Evolutionary conservation across 495 filamentous ascomycete species (phyloP).

Genomic region (Aspergillus nanangensis): DNA sequence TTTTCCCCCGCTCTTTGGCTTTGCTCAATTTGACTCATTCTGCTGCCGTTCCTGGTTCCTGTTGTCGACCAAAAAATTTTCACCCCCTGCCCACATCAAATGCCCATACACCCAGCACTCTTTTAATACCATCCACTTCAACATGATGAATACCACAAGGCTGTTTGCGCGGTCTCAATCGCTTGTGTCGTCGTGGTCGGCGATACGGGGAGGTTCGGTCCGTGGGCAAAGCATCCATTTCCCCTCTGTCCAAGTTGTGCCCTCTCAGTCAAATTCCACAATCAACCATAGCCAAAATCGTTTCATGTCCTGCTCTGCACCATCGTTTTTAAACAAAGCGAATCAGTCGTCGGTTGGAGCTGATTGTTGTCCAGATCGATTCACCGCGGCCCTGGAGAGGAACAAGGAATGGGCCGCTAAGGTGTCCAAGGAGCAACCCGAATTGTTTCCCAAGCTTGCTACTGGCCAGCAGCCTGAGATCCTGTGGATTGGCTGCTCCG

Average conservation of each 20-base stretch:
- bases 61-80: too few species aligned
- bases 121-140: slow-evolving; percentile 1
- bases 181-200: slow-evolving; percentile 6
- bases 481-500: slow-evolving; percentile 91
- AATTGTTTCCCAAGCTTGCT: slow-evolving; percentile 67
- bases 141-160: slow-evolving; percentile 22
- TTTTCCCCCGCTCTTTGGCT: too few species aligned
- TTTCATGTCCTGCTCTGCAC: slow-evolving; percentile 19
- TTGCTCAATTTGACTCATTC: too few species aligned
- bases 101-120: too few species aligned
- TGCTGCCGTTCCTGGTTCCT: too few species aligned
- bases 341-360: slow-evolving; percentile 7
- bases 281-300: too few species aligned
- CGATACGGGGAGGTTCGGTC: neutral
- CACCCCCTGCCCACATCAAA: too few species aligned
- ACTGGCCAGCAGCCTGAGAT: slow-evolving; percentile 69
- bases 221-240: neutral
- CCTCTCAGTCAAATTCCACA: neutral
- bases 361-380: slow-evolving; percentile 27
- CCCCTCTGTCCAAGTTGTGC: slow-evolving; percentile 3
- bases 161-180: slow-evolving; percentile 14
- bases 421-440: slow-evolving; percentile 59
- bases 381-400: slow-evolving; percentile 24
- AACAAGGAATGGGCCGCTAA: slow-evolving; percentile 72
- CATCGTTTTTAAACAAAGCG: slow-evolving; percentile 14